These are phyloP conservation scores for Sarocladium strictum DNA, from an alignment of 2,329 filamentous ascomycete genomes.

Conservation along the genomic window DNA sequence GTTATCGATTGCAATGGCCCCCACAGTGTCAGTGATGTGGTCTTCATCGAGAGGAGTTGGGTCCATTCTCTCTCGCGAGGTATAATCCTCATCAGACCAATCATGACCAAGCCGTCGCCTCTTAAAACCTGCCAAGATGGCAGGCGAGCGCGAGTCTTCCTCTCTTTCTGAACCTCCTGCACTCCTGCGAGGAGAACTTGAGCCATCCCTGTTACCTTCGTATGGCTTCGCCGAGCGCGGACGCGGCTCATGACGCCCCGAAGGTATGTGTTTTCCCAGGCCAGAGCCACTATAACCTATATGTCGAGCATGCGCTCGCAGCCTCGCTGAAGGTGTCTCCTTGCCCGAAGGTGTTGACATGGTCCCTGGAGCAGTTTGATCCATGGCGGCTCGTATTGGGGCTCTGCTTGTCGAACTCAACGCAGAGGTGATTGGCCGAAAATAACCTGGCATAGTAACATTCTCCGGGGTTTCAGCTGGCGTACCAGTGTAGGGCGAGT, in stretches of 20 bases:
- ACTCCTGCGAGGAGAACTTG: conserved; percentile 12
- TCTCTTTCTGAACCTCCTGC: background rate
- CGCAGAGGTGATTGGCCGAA: background rate
- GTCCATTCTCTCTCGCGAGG: background rate
- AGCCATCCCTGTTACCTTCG: conserved; percentile 14
- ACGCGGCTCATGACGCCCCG: background rate
- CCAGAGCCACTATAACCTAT: background rate
- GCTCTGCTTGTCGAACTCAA: background rate
- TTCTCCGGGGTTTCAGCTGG: conserved; percentile 17
- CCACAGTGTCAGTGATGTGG: conserved; percentile 84
- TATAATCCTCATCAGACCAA: background rate
- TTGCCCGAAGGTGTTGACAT: background rate
- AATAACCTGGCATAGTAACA: conserved; percentile 10
- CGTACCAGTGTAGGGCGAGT: conserved; percentile 41
- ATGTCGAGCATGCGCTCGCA: background rate
- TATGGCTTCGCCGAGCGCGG: background rate
- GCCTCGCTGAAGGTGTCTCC: background rate
- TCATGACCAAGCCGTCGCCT: background rate
- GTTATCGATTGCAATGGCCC: conserved; percentile 86
- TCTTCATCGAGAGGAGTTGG: conserved; percentile 38
- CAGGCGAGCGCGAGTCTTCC: background rate
- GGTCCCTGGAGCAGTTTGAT: conserved; percentile 11
- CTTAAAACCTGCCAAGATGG: background rate
- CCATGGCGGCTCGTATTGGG: conserved; percentile 11
- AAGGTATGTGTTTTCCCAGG: background rate